A percentile compares a stretch with the other conserved stretches of the same genome.
Evolutionary conservation across 2,329 filamentous ascomycete genomes (phyloP).

Genomic region (Gremmenia infestans): DNA sequence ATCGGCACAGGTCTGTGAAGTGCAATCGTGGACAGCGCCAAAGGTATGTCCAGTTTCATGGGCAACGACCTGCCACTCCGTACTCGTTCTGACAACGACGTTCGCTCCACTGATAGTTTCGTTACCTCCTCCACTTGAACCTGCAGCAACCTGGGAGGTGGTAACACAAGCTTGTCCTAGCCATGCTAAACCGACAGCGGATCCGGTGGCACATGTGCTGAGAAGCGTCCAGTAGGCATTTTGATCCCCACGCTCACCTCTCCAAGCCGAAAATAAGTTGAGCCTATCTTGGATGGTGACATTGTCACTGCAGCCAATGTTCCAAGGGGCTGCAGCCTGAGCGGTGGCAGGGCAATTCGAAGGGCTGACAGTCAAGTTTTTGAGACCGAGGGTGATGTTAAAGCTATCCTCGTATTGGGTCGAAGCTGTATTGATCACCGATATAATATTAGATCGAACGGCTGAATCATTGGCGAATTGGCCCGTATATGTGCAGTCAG

Average conservation of each 20-base stretch:
- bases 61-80: conserved; percentile 93
- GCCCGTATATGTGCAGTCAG: conserved; percentile 82
- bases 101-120: conserved; percentile 83
- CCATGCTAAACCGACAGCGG: conserved; percentile 90
- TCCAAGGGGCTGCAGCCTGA: conserved; percentile 71
- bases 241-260: conserved; percentile 67
- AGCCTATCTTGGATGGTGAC: conserved; percentile 70
- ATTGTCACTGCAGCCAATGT: conserved; percentile 63
- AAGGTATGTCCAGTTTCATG: conserved; percentile 95
- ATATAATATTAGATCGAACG: conserved; percentile 72
- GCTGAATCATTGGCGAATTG: conserved; percentile 62
- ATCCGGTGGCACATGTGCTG: conserved; percentile 66
- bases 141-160: conserved; percentile 49
- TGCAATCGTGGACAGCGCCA: conserved; percentile 93
- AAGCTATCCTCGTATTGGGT: conserved; percentile 85
- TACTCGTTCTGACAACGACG: conserved; percentile 76
- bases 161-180: conserved; percentile 75
- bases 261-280: conserved; percentile 85
- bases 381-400: conserved; percentile 88
- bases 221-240: conserved; percentile 93
- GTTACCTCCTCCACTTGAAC: conserved; percentile 39
- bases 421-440: conserved; percentile 80
- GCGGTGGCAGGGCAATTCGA: conserved; percentile 67
- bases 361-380: conserved; percentile 76
- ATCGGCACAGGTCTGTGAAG: conserved; percentile 58